These are phyloP conservation scores for Coemansia sp. DNA, from an alignment of 192 early-diverging fungal genomes.

Conservation along the genomic window DNA sequence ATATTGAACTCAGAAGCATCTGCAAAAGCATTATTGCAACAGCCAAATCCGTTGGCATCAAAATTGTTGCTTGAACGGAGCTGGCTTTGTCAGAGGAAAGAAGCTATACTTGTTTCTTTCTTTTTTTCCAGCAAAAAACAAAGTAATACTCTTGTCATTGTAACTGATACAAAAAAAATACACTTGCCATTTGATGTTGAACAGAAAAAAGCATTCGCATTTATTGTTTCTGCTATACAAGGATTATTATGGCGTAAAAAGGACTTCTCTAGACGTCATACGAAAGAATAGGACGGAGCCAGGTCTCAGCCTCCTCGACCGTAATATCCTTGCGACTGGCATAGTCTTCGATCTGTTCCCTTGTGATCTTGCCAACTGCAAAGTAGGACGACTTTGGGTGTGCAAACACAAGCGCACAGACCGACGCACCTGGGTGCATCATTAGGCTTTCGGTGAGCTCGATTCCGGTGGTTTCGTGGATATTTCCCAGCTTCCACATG, in stretches of 20 bases:
- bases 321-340: constrained; percentile 67
- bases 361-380: constrained; percentile 92
- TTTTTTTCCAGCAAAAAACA: too few relatives aligned
- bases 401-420: constrained; percentile 75
- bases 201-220: background rate
- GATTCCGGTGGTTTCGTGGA: constrained; percentile 79
- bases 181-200: too few relatives aligned
- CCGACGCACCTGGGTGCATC: constrained; percentile 90
- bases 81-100: background rate
- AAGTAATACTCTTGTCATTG: too few relatives aligned
- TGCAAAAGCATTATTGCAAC: constrained; percentile 73
- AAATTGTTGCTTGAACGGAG: constrained; percentile 59
- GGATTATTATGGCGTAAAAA: background rate
- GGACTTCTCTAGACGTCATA: constrained; percentile 54
- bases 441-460: constrained; percentile 89
- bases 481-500: constrained; percentile 89
- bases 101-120: background rate
- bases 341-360: constrained; percentile 86
- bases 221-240: background rate
- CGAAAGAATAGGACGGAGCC: constrained; percentile 74
- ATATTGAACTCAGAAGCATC: constrained; percentile 68
- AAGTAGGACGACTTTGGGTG: constrained; percentile 84
- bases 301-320: constrained; percentile 69
- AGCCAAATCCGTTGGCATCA: constrained; percentile 80
- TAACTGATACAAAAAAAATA: too few relatives aligned